Percentiles rank a stretch among this genome's conserved stretches.
Conservation (phyloP, 345 rosid species). For the Anastatica hierochuntica region DNA sequence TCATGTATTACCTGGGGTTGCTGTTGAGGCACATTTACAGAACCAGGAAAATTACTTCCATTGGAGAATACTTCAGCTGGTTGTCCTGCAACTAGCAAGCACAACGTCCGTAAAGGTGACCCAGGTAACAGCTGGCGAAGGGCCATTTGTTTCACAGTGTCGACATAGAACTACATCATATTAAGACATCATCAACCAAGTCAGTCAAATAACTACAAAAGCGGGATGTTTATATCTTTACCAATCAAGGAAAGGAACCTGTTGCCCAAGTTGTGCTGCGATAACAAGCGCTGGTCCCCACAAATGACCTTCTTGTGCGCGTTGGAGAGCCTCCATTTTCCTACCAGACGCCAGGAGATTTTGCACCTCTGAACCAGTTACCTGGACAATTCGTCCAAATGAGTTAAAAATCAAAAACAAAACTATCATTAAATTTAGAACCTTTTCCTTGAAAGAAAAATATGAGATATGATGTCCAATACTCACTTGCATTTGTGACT, state of each 20-base stretch:
- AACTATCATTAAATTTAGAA: neutral
- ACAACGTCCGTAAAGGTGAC: conserved; percentile 92
- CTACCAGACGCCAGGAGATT: conserved; percentile 91
- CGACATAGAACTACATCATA: conserved; percentile 70
- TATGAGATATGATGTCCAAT: conserved; percentile 1
- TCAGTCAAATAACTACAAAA: conserved; percentile 11
- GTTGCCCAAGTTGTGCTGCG: conserved; percentile 89
- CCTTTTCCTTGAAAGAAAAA: neutral
- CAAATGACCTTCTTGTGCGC: conserved; percentile 89
- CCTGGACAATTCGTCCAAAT: conserved; percentile 31
- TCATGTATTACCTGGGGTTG: conserved; percentile 45
- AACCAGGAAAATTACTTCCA: conserved; percentile 34
- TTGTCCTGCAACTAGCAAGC: conserved; percentile 94
- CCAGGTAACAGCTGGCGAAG: conserved; percentile 83
- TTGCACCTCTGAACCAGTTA: conserved; percentile 87
- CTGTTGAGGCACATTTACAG: conserved; percentile 32
- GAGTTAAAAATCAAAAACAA: conserved; percentile 11
- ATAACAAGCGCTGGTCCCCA: conserved; percentile 99
- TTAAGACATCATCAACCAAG: conserved; percentile 3
- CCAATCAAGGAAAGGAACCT: conserved; percentile 42
- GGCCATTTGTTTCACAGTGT: conserved; percentile 96
- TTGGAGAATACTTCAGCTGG: conserved; percentile 81
- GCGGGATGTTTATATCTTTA: neutral
- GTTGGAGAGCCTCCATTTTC: conserved; percentile 67
- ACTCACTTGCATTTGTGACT: conserved; percentile 75